Evolutionary conservation across 306 rosid species (phyloP).

Genomic region (Malus sylvestris): DNA sequence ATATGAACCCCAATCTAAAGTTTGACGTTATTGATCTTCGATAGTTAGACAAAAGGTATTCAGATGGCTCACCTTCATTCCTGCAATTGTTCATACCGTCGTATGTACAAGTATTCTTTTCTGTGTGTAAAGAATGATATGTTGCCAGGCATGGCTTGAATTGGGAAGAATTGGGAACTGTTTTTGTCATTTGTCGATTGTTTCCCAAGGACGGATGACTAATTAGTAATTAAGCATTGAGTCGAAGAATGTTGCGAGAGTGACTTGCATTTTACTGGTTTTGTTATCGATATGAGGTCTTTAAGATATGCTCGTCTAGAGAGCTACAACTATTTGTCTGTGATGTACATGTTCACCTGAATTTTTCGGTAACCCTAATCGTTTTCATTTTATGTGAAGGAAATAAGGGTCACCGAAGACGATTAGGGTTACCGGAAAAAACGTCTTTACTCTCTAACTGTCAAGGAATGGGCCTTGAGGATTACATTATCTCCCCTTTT

Average conservation of each 20-base stretch:
- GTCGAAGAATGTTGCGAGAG: background rate
- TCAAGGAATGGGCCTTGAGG: too few relatives aligned
- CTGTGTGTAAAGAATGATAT: conserved; percentile 24
- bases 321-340: too few relatives aligned
- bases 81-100: conserved; percentile 35
- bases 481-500: too few relatives aligned
- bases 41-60: conserved; percentile 18
- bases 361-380: too few relatives aligned
- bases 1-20: conserved; percentile 72
- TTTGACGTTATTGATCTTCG: conserved; percentile 95
- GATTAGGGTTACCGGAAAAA: background rate
- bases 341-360: too few relatives aligned
- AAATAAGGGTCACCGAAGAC: too few relatives aligned
- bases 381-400: background rate
- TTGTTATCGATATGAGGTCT: background rate
- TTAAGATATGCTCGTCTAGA: too few relatives aligned
- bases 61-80: conserved; percentile 1
- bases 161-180: background rate
- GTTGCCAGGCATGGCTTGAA: conserved; percentile 15
- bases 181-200: background rate
- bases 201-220: background rate
- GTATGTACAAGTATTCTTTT: conserved; percentile 3
- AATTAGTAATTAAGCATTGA: background rate
- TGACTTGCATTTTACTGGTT: background rate
- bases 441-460: background rate